A percentile compares a stretch with the other conserved stretches of the same genome.
phyloP scores from a whole-genome alignment of 2,329 filamentous ascomycete genomes.

The Fusarium aywerte region DNA sequence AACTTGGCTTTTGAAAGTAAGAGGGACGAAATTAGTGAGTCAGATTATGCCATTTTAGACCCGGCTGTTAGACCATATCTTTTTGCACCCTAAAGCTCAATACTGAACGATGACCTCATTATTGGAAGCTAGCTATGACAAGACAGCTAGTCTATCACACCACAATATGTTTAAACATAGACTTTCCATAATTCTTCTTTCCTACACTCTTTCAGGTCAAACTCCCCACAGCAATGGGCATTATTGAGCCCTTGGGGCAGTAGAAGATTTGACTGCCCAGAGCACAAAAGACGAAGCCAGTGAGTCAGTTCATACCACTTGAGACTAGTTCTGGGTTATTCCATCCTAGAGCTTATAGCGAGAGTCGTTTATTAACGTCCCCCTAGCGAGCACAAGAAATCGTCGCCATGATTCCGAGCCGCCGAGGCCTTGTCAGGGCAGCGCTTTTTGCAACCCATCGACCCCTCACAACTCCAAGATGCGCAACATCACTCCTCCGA shows the following conservation, averaged over 20 bases:
- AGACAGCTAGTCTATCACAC: constrained; percentile 5
- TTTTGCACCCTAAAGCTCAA: not conserved
- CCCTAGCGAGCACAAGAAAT: not conserved
- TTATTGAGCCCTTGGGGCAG: not conserved
- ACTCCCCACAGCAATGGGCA: not conserved
- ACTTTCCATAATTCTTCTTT: not conserved
- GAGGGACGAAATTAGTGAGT: not conserved
- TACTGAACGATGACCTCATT: constrained; percentile 15
- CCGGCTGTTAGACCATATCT: not conserved
- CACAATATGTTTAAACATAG: not conserved
- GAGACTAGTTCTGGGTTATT: not conserved
- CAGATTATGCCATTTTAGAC: not conserved
- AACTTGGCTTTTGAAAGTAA: not conserved
- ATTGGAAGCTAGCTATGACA: constrained; percentile 17
- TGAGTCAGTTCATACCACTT: not conserved
- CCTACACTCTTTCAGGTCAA: not conserved
- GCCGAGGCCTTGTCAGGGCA: constrained; percentile 41
- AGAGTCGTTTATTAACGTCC: not conserved
- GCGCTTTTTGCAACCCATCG: constrained; percentile 42
- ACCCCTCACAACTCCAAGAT: constrained; percentile 28
- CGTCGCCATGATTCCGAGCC: constrained; percentile 47
- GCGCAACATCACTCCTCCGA: constrained; percentile 26
- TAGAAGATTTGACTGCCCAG: not conserved
- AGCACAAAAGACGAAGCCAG: not conserved
- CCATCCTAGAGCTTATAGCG: not conserved